phyloP scores from a whole-genome alignment of 2,329 filamentous ascomycete species.

The Fusarium euwallaceae region DNA sequence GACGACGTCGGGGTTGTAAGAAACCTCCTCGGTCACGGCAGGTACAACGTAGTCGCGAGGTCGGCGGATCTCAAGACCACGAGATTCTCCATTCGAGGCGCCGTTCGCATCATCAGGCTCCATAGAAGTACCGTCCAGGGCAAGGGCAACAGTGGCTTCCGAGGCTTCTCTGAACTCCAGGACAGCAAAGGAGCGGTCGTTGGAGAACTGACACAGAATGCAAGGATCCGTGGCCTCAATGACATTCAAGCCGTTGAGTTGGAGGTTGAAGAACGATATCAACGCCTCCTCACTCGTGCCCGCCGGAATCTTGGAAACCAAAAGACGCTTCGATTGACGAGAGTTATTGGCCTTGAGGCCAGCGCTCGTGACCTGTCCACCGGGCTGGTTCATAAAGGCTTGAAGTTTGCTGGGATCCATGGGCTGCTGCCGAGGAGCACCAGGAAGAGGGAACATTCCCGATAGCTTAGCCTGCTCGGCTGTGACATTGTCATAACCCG shows the following conservation, averaged over 20 bases:
- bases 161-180: constrained; percentile 89
- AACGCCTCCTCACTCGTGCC: constrained; percentile 81
- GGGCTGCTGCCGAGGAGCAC: constrained; percentile 92
- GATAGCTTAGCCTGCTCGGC: constrained; percentile 99
- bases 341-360: constrained; percentile 93
- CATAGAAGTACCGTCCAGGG: constrained; percentile 91
- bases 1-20: constrained; percentile 81
- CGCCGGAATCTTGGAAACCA: constrained; percentile 85
- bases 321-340: constrained; percentile 91
- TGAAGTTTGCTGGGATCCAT: constrained; percentile 96
- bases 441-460: constrained; percentile 98
- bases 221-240: constrained; percentile 88
- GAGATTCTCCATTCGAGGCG: constrained; percentile 63
- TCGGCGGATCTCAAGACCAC: constrained; percentile 81
- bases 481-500: constrained; percentile 97
- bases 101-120: constrained; percentile 75
- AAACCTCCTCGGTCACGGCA: constrained; percentile 77
- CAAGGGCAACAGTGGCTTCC: constrained; percentile 92
- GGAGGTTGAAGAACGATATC: constrained; percentile 91
- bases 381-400: constrained; percentile 93
- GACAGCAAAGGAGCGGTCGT: constrained; percentile 84
- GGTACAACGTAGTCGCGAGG: constrained; percentile 99
- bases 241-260: constrained; percentile 96
- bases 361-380: constrained; percentile 77
- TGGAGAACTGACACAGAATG: constrained; percentile 83